Evolutionary conservation across 345 rosid species (phyloP), one percentile per base, ranked within the genome.

Genomic region (Euclidium syriacum): DNA sequence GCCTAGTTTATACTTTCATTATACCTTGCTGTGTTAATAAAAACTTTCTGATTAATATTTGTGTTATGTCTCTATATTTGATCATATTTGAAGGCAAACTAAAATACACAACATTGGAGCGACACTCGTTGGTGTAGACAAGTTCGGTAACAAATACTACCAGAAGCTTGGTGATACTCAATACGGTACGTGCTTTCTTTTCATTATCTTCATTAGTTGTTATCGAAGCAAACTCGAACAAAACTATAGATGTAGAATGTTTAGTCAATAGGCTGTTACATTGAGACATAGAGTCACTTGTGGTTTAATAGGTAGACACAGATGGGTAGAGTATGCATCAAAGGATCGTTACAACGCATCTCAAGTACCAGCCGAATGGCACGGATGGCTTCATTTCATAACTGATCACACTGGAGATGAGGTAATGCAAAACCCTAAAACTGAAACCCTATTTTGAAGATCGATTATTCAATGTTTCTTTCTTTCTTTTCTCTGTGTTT

Each of bases 321-420:
- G 95, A 57, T 90, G 97, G 99, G 96, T 94, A 42, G 99, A 87
- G 69, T 90, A 90, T 46, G 96, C 96, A 4, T 79, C 81, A 33
- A 90, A 87, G 75, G 68, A 70, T 58, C 91, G 95, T 29, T 94
- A 90, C 73, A 88, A 94, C 41, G 97, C 97, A 71, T 94, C 97
- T 59, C 97, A 90, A 80, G 97, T 94, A 62, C 99, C 99, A 63
- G 65, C 97, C 3, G 99, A 94, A 65, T 90, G 99, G 99, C 99
- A 94, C n/a, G 95, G 96, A 11, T 94, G 96, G 99, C 96, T 94
- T 62, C 99, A 94, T 70, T 74, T 41, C 75, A 70, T 94, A 66
- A 94, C 97, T 12, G 97, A 94, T 79, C 95, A 84, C 76, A 94
- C 99, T 4, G 96, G 99, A 41, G 99, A 94, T 47, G 90, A 94